phyloP scores from a whole-genome alignment of 495 filamentous ascomycete species.

The Penicillium soppii region DNA sequence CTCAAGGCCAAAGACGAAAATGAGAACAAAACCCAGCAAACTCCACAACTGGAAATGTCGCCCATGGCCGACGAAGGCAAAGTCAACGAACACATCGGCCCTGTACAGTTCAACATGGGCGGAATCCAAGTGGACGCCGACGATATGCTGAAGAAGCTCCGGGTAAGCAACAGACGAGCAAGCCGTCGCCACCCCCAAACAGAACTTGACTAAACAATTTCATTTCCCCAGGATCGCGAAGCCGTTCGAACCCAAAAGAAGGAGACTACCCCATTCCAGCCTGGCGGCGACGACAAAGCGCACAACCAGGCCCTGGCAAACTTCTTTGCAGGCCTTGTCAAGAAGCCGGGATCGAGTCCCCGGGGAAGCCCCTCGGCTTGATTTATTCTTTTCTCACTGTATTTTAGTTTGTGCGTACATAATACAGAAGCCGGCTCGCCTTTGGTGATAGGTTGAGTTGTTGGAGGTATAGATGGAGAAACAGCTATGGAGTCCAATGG shows the following conservation, averaged over 20 bases:
- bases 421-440: constrained; percentile 36
- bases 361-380: constrained; percentile 43
- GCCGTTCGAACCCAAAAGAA: constrained; percentile 52
- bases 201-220: constrained; percentile 2
- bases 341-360: constrained; percentile 49
- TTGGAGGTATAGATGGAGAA: constrained; percentile 12
- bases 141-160: constrained; percentile 86
- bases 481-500: background rate
- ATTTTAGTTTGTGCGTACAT: constrained; percentile 36
- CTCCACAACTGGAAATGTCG: constrained; percentile 46
- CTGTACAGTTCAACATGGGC: constrained; percentile 95
- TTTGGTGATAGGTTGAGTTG: constrained; percentile 34
- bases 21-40: constrained; percentile 38
- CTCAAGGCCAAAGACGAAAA: constrained; percentile 65
- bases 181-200: background rate
- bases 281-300: constrained; percentile 57
- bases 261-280: constrained; percentile 28
- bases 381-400: constrained; percentile 22
- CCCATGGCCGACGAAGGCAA: constrained; percentile 52
- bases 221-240: constrained; percentile 50
- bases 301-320: constrained; percentile 66
- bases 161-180: constrained; percentile 53
- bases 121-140: constrained; percentile 97
- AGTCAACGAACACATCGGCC: constrained; percentile 88
- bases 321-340: constrained; percentile 68